These are phyloP conservation scores for Carex cristatella DNA, from an alignment of 176 grass and related monocot genomes.

Conservation along the genomic window DNA sequence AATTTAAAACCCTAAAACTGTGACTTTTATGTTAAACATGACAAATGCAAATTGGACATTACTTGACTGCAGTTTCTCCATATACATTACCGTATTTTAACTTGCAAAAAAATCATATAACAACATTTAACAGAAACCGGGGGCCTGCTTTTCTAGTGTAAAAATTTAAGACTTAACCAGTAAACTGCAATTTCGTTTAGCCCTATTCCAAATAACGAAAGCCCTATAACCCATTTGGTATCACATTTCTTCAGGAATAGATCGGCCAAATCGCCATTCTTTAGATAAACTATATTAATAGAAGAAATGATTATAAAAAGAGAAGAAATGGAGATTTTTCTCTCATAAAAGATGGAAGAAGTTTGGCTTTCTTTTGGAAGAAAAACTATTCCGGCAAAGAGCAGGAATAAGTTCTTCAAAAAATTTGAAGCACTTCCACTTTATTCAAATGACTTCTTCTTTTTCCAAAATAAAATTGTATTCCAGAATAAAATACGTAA, in stretches of 20 bases:
- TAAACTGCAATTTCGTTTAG: background rate
- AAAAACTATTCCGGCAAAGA: background rate
- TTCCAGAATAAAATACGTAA: background rate
- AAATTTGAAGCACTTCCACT: background rate
- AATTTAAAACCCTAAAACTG: background rate
- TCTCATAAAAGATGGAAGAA: background rate
- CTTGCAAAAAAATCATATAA: background rate
- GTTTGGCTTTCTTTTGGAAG: background rate
- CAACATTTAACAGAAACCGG: background rate
- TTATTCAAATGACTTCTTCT: background rate
- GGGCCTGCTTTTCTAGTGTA: background rate
- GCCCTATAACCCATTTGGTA: background rate
- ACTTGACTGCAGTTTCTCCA: background rate
- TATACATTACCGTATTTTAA: background rate
- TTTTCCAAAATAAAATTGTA: background rate
- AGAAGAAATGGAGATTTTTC: background rate
- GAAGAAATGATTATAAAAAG: background rate
- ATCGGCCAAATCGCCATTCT: background rate
- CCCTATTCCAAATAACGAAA: background rate
- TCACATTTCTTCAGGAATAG: constrained; percentile 4
- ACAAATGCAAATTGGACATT: background rate
- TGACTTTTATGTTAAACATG: background rate
- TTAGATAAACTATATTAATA: background rate
- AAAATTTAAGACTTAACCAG: background rate
- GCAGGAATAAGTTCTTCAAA: background rate